Evolutionary conservation across 257 asterid genomes (phyloP), one percentile per base, ranked within the genome.

Genomic region (Osmanthus fragrans): DNA sequence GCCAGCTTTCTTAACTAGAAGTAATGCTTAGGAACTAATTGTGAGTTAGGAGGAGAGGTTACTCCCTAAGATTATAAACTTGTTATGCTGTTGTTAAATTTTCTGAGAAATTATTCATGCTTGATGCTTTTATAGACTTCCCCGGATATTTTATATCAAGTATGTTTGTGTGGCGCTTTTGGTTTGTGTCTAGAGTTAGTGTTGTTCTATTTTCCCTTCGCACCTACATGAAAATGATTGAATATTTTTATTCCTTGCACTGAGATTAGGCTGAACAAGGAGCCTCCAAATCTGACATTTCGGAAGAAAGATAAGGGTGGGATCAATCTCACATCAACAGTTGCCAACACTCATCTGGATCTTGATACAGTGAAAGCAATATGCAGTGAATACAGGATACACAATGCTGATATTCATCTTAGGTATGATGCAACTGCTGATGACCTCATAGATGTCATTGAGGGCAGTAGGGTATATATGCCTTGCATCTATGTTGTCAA

Each of bases 241-340:
- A 51, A 68, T 1, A 8, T 36, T 21, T 71, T 16, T 34, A 12
- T 36, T 13, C 78, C 79, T 76, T 67, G 23, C 67, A 76, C 21
- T 69, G 49, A 30, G 45, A 32, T 75, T 83, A 93, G 99, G 85
- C 88, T 96, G 77, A 96, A 96, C 90, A 96, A 93, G 86, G 99
- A 96, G 86, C 99, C 99, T 11, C 98, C 98, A 72, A 96, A 96
- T 85, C 80, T 93, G 82, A 60, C 95, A 27, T 96, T 96, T 77
- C 90, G 98, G 82, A 93, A 75, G 90, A 96, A 96, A 83, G 99
- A 96, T 23, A 96, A 93, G 85, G 98, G 98, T 81, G 99, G 99
- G 60, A 86, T 96, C 85, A 96, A 88, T 90, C 92, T 93, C 64
- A 96, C 99, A 21, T 92, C 99, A 42, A 96, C 98, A 33, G 90